These are phyloP conservation scores for Eleusine indica DNA, from an alignment of 176 grass and related monocot genomes.

Conservation along the genomic window DNA sequence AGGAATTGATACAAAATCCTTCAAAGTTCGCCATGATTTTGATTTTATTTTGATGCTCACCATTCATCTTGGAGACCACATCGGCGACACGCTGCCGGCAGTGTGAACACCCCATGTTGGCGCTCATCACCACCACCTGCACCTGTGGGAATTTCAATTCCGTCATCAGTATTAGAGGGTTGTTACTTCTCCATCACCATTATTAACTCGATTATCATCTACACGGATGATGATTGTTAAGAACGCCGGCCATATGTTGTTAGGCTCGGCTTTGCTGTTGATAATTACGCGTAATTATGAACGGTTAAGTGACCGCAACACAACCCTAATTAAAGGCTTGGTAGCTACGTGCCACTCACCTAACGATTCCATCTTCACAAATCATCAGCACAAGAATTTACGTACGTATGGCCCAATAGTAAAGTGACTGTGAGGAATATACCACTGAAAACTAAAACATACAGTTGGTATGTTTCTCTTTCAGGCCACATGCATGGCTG, in stretches of 20 bases:
- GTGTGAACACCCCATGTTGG: slow-evolving; percentile 88
- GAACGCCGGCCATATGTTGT: slow-evolving; percentile 1
- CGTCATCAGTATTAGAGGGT: background rate
- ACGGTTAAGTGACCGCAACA: slow-evolving; percentile 36
- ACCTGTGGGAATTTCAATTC: slow-evolving; percentile 42
- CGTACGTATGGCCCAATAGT: background rate
- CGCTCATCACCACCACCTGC: slow-evolving; percentile 95
- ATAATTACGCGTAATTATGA: slow-evolving; percentile 5
- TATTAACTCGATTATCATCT: background rate
- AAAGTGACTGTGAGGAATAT: background rate
- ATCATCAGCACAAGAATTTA: background rate
- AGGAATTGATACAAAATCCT: background rate
- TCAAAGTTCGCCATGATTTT: background rate
- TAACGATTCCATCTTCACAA: slow-evolving; percentile 13
- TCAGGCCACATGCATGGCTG: slow-evolving; percentile 29
- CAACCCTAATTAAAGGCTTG: slow-evolving; percentile 23
- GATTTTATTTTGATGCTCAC: slow-evolving; percentile 45
- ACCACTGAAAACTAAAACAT: background rate
- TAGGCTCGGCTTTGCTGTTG: slow-evolving; percentile 32
- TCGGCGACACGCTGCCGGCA: slow-evolving; percentile 79
- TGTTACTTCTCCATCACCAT: background rate
- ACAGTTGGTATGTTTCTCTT: background rate
- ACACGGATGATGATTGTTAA: background rate
- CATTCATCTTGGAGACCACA: slow-evolving; percentile 97
- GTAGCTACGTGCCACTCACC: slow-evolving; percentile 22